A percentile compares a stretch with the other conserved stretches of the same genome.
Conservation (phyloP, 768 basidiomycete species). For the Phaffia tasmanica region DNA sequence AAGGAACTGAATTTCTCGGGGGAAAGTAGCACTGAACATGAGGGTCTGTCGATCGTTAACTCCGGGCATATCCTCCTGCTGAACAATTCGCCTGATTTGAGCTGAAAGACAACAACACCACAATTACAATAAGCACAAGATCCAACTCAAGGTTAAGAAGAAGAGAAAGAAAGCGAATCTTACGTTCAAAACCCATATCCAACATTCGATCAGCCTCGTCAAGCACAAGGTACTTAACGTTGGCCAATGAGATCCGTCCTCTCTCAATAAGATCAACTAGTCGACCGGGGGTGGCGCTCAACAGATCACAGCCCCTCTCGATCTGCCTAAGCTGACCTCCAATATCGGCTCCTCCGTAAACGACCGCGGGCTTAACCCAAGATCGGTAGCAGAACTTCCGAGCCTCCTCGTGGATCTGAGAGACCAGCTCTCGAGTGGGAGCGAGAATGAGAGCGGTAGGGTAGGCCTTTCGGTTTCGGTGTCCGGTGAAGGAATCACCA, state of each 20-base stretch:
- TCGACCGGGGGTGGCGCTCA: slow-evolving; percentile 93
- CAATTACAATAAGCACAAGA: neutral
- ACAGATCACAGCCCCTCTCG: slow-evolving; percentile 91
- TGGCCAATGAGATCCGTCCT: slow-evolving; percentile 87
- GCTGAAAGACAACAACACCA: slow-evolving; percentile 34
- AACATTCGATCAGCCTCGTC: slow-evolving; percentile 99
- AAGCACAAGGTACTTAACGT: slow-evolving; percentile 93
- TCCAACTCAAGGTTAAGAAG: neutral
- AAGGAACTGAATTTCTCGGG: slow-evolving; percentile 74
- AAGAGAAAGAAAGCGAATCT: neutral
- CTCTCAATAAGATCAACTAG: slow-evolving; percentile 97
- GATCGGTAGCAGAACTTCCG: slow-evolving; percentile 98
- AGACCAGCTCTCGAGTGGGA: slow-evolving; percentile 95
- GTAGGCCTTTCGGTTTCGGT: slow-evolving; percentile 74
- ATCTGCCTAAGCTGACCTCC: slow-evolving; percentile 84
- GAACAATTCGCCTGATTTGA: slow-evolving; percentile 94
- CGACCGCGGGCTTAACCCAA: slow-evolving; percentile 97
- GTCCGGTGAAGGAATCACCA: slow-evolving; percentile 42
- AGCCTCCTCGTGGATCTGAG: slow-evolving; percentile 98
- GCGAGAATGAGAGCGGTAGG: slow-evolving; percentile 96
- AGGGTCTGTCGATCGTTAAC: slow-evolving; percentile 84
- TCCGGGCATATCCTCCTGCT: slow-evolving; percentile 98
- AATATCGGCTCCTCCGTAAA: slow-evolving; percentile 98
- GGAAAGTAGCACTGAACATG: slow-evolving; percentile 99
- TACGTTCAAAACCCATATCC: slow-evolving; percentile 98